A percentile compares a stretch with the other conserved stretches of the same genome.
Evolutionary conservation across 2,329 filamentous ascomycete species (phyloP).

Genomic region (Penicillium vulpinum): DNA sequence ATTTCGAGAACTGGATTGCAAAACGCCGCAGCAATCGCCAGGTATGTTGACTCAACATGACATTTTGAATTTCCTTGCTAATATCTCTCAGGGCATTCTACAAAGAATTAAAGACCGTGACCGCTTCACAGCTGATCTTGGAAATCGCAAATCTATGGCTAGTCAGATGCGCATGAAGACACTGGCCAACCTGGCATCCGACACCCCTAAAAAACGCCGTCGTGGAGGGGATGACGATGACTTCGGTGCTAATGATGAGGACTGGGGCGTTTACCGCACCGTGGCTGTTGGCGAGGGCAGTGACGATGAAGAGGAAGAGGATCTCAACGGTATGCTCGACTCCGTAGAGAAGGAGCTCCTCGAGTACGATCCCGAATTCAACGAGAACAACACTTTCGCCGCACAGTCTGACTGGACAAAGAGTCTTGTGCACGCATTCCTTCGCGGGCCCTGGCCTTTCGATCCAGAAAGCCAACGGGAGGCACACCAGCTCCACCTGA

Average conservation of each 20-base stretch:
- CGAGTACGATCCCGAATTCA: conserved; percentile 82
- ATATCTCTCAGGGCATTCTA: conserved; percentile 59
- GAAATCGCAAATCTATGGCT: conserved; percentile 93
- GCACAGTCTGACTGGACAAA: conserved; percentile 96
- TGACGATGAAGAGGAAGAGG: conserved; percentile 90
- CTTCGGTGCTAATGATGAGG: conserved; percentile 94
- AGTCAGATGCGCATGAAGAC: conserved; percentile 98
- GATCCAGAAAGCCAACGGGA: conserved; percentile 77
- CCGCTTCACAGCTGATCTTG: conserved; percentile 86
- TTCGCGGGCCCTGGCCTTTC: conserved; percentile 83
- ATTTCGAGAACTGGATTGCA: conserved; percentile 83
- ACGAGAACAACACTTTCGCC: conserved; percentile 86
- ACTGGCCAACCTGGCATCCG: conserved; percentile 91
- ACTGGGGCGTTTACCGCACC: conserved; percentile 95
- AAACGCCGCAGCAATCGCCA: conserved; percentile 74
- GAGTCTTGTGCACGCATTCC: conserved; percentile 83
- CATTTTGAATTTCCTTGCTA: conserved; percentile 6
- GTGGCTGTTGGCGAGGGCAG: conserved; percentile 78
- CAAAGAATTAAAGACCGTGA: conserved; percentile 91
- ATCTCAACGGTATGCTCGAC: conserved; percentile 72
- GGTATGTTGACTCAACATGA: conserved; percentile 27
- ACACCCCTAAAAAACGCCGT: conserved; percentile 80
- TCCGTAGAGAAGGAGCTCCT: conserved; percentile 81
- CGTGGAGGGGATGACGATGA: conserved; percentile 91
- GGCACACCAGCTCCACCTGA: conserved; percentile 86